A percentile compares a stretch with the other conserved stretches of the same genome.
These are phyloP conservation scores for Ramaria rubella DNA, from an alignment of 768 basidiomycete species.

Conservation along the genomic window DNA sequence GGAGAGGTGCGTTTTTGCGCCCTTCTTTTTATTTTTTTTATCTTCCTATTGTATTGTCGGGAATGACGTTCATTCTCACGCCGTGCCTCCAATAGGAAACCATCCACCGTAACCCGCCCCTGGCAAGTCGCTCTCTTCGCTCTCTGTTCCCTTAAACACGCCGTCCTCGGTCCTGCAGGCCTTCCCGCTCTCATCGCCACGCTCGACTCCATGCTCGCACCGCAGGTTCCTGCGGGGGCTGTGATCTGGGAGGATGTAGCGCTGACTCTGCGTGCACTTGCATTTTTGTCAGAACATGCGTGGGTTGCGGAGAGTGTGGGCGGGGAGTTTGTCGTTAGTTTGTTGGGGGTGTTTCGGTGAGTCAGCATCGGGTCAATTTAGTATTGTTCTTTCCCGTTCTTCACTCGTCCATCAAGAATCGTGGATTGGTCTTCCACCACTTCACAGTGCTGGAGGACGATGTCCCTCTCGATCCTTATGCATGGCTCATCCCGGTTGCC, in stretches of 20 bases:
- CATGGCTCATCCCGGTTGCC: too few species aligned
- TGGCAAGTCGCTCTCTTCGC: constrained; percentile 8
- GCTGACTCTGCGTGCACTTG: background rate
- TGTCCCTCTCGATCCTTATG: too few species aligned
- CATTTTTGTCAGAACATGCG: constrained; percentile 3
- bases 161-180: constrained; percentile 2
- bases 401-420: background rate
- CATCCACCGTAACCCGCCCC: background rate
- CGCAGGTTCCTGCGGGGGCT: background rate
- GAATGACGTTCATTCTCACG: background rate
- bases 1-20: background rate
- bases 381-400: background rate
- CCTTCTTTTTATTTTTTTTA: background rate
- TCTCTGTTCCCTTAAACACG: background rate
- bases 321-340: background rate
- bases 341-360: constrained; percentile 5
- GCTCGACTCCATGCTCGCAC: background rate
- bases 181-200: background rate
- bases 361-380: background rate
- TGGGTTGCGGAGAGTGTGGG: constrained; percentile 3
- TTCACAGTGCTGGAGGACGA: too few species aligned
- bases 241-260: constrained; percentile 5
- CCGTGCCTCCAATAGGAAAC: background rate
- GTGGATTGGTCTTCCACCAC: background rate
- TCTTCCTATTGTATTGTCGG: background rate